Conservation (phyloP, 192 early-diverging fungal species). For the Mortierella antarctica region DNA sequence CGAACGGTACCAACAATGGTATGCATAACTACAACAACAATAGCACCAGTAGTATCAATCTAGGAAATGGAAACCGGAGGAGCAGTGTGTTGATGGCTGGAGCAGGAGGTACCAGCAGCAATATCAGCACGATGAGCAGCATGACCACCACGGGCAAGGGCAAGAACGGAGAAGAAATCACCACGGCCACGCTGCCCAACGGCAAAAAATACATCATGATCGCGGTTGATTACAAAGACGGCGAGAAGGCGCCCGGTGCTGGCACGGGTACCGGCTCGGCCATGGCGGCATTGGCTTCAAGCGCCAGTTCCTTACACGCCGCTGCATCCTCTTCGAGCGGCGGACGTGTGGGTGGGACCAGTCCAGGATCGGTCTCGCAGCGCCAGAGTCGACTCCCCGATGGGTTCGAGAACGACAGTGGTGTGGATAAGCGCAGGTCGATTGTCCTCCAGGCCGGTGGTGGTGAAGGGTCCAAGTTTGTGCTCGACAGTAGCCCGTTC, state of each 20-base stretch:
- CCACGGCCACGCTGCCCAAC: slow-evolving; percentile 20
- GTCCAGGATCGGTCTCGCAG: background rate
- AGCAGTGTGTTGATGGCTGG: slow-evolving; percentile 3
- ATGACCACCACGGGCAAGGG: slow-evolving; percentile 4
- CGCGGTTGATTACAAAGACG: slow-evolving; percentile 38
- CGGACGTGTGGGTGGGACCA: no score
- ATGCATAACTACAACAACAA: no score
- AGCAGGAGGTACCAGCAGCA: slow-evolving; percentile 9
- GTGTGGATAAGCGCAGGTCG: slow-evolving; percentile 8
- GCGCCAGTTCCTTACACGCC: slow-evolving; percentile 4
- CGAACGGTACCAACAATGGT: background rate
- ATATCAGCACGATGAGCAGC: slow-evolving; percentile 7
- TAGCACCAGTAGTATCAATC: background rate
- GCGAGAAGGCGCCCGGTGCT: background rate
- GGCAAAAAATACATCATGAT: slow-evolving; percentile 52
- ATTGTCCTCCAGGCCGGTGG: slow-evolving; percentile 7
- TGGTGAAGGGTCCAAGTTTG: slow-evolving; percentile 9
- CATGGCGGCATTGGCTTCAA: background rate
- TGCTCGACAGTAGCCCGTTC: slow-evolving; percentile 7
- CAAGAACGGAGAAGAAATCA: slow-evolving; percentile 12
- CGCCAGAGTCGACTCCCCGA: slow-evolving; percentile 24
- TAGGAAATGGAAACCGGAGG: background rate
- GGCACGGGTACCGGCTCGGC: background rate
- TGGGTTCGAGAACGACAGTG: background rate
- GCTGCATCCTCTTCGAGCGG: no score